Evolutionary conservation across 2,329 filamentous ascomycete species (phyloP), one percentile per base, ranked within the genome.

Genomic region (Orbilia brochopaga): DNA sequence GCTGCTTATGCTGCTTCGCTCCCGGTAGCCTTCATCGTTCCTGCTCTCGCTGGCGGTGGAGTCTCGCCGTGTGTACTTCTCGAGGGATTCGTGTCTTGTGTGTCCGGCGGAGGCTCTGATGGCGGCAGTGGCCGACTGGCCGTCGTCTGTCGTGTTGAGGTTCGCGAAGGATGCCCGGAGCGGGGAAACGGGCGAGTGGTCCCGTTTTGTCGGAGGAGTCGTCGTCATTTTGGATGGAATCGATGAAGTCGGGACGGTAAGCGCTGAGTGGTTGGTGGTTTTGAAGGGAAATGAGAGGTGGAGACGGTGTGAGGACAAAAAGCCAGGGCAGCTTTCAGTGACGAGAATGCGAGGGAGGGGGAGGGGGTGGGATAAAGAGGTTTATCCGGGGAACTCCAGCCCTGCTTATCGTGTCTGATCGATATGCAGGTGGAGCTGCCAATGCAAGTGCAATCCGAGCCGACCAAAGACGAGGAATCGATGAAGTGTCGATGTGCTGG

Each of bases 401-500:
- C 44, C 44, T 48, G 44, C 48, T 24, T 17, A 32, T 67, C 40
- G 54, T 54, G 53, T 55, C n/a, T 51, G 48, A 40, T 40, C 53
- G 40, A 55, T 59, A 48, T 48, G 44, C 44, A 48, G 44, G 44
- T 19, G 17, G 44, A 55, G 48, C 53, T 62, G 58, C 51, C 61
- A 57, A 54, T 62, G 59, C 64, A 57, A 64, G 51, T 65, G 60
- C 55, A 65, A 65, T 53, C 52, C 52, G 61, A 65, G 8, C 53
- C 51, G 67, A 42, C 40, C 19, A 54, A 35, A 48, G 27, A 52
- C 40, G 23, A 54, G 55, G 58, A 23, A 46, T 35, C 52, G 58
- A 63, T 72, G 67, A 65, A 65, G 67, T 65, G 67, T 72, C 61
- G 53, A 72, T 72, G 67, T 65, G 67, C 67, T 72, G 67, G 58